These are phyloP conservation scores for Chenopodium berlandieri DNA, from an alignment of 148 eudicot genomes.

Conservation along the genomic window DNA sequence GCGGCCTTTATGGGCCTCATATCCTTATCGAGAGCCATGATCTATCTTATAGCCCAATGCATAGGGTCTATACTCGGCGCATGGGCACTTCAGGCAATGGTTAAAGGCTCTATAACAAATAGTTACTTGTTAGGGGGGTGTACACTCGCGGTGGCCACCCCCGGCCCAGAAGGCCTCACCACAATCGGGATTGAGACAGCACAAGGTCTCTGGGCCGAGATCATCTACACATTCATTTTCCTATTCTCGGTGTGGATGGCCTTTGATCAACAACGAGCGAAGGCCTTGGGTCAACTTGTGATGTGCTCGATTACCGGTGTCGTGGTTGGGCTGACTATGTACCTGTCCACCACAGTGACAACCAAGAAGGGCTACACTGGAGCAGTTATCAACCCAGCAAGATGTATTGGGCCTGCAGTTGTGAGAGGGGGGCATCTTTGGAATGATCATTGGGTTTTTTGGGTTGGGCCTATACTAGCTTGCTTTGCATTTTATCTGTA, in stretches of 20 bases:
- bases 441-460: conserved; percentile 34
- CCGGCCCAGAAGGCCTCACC: conserved; percentile 26
- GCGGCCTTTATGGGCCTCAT: conserved; percentile 32
- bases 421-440: conserved; percentile 34
- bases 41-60: conserved; percentile 36
- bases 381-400: conserved; percentile 32
- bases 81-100: conserved; percentile 26
- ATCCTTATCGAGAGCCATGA: conserved; percentile 26
- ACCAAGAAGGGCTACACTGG: conserved; percentile 27
- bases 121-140: conserved; percentile 29
- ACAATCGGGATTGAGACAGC: conserved; percentile 18
- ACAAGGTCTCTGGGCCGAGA: conserved; percentile 33
- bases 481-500: conserved; percentile 23
- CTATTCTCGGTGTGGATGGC: conserved; percentile 29
- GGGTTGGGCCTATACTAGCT: conserved; percentile 35
- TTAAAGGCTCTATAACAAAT: conserved; percentile 16
- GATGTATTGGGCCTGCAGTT: conserved; percentile 35
- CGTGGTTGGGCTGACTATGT: conserved; percentile 30
- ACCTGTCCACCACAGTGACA: conserved; percentile 27
- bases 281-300: conserved; percentile 27
- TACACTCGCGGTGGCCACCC: conserved; percentile 18
- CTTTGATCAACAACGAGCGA: conserved; percentile 21
- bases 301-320: conserved; percentile 28
- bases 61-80: conserved; percentile 28
- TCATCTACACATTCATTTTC: conserved; percentile 28